A percentile compares a stretch with the other conserved stretches of the same genome.
phyloP scores from a whole-genome alignment of 2,329 filamentous ascomycete genomes.

The Bipolaris cookei region DNA sequence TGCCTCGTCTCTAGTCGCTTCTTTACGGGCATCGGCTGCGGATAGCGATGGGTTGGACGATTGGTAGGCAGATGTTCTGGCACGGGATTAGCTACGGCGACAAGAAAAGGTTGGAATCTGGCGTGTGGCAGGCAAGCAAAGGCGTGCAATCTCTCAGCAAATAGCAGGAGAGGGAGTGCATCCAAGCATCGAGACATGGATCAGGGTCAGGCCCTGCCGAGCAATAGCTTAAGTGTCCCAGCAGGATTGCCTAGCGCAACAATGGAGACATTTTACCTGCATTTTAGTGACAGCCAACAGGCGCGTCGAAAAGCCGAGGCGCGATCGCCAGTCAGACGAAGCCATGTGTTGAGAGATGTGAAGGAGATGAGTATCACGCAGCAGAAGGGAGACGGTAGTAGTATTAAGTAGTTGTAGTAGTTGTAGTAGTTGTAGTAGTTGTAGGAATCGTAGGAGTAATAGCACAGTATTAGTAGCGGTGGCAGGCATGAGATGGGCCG shows the following conservation, averaged over 20 bases:
- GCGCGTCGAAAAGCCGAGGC: slow-evolving; percentile 55
- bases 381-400: background rate
- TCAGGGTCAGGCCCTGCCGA: slow-evolving; percentile 6
- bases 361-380: slow-evolving; percentile 1
- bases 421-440: background rate
- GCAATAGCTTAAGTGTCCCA: background rate
- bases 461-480: background rate
- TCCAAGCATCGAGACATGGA: slow-evolving; percentile 2
- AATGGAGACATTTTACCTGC: slow-evolving; percentile 48
- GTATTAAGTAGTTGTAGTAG: background rate
- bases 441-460: background rate
- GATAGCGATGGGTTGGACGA: slow-evolving; percentile 53
- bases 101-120: background rate
- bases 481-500: slow-evolving; percentile 7
- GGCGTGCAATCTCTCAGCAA: background rate
- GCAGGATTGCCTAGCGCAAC: slow-evolving; percentile 10
- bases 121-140: background rate
- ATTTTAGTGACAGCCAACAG: slow-evolving; percentile 55
- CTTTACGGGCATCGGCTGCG: slow-evolving; percentile 57
- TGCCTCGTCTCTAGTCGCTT: slow-evolving; percentile 71
- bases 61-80: slow-evolving; percentile 59
- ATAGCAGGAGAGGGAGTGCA: slow-evolving; percentile 2
- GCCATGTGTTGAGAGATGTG: slow-evolving; percentile 25
- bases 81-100: slow-evolving; percentile 15
- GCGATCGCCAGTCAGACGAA: slow-evolving; percentile 49